phyloP scores from a whole-genome alignment of 2,329 filamentous ascomycete species.

The Didymellaceae sp. region DNA sequence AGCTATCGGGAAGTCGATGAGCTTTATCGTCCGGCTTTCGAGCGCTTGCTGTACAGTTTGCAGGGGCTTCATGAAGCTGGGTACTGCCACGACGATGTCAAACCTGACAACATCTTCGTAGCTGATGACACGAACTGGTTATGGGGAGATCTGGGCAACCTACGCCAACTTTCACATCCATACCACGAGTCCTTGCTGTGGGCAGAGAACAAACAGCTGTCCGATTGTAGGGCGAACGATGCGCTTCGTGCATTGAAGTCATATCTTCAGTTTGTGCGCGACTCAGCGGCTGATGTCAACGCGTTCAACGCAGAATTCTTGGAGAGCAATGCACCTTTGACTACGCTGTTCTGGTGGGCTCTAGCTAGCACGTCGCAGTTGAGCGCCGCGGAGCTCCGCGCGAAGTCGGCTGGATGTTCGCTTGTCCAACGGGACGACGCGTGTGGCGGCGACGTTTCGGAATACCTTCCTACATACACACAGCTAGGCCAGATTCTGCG shows the following conservation, averaged over 20 bases:
- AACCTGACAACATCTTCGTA: slow-evolving; percentile 45
- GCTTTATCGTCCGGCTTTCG: slow-evolving; percentile 38
- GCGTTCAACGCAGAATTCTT: slow-evolving; percentile 36
- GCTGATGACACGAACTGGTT: slow-evolving; percentile 33
- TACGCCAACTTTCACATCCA: slow-evolving; percentile 39
- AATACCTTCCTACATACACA: not conserved
- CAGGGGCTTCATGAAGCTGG: slow-evolving; percentile 35
- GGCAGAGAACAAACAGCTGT: slow-evolving; percentile 31
- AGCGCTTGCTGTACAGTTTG: slow-evolving; percentile 33
- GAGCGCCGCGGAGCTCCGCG: slow-evolving; percentile 18
- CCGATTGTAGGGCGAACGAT: slow-evolving; percentile 41
- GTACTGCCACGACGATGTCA: slow-evolving; percentile 50
- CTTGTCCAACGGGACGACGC: not conserved
- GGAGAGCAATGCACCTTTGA: slow-evolving; percentile 24
- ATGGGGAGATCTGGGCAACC: slow-evolving; percentile 47
- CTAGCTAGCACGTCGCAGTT: slow-evolving; percentile 12
- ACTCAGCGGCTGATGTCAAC: slow-evolving; percentile 13
- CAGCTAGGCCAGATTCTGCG: not conserved
- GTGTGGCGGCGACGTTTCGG: no score
- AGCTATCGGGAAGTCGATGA: slow-evolving; percentile 30
- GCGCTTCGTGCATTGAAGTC: slow-evolving; percentile 38
- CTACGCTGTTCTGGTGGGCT: slow-evolving; percentile 38
- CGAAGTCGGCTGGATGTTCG: slow-evolving; percentile 20
- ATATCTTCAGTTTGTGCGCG: slow-evolving; percentile 34
- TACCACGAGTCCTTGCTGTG: slow-evolving; percentile 35